Conservation (phyloP, 176 grass and related monocot genomes). For the Zizania latifolia region DNA sequence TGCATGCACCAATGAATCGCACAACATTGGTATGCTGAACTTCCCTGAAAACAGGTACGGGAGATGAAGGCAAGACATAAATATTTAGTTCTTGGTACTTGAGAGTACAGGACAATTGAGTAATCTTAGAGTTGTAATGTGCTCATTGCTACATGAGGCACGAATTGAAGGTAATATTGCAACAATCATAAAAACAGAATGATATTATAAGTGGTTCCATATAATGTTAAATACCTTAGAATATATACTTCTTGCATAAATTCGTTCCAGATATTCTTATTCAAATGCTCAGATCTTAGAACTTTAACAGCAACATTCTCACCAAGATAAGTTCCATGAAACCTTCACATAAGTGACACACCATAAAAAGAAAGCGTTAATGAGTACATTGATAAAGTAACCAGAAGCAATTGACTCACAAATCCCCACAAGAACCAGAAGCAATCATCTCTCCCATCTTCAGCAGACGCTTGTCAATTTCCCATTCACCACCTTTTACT, state of each 20-base stretch:
- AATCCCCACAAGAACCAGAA: constrained; percentile 92
- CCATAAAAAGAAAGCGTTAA: neutral
- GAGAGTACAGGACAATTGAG: neutral
- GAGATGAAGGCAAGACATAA: constrained; percentile 18
- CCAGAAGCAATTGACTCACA: constrained; percentile 62
- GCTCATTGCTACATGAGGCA: neutral
- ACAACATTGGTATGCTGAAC: constrained; percentile 95
- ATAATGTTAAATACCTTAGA: constrained; percentile 70
- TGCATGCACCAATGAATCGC: constrained; percentile 93
- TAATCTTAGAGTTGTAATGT: neutral
- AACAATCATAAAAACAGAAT: constrained; percentile 11
- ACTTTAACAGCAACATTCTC: constrained; percentile 97
- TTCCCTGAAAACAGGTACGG: constrained; percentile 58
- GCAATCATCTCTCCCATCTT: constrained; percentile 79
- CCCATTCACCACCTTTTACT: constrained; percentile 80
- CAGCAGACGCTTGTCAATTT: constrained; percentile 80
- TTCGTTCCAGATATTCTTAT: constrained; percentile 72
- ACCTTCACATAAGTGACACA: constrained; percentile 57
- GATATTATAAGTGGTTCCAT: neutral
- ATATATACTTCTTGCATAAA: constrained; percentile 97
- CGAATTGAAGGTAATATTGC: no score
- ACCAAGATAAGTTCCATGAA: constrained; percentile 79
- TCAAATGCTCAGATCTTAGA: constrained; percentile 86
- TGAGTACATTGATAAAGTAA: constrained; percentile 16
- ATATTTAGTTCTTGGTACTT: constrained; percentile 19